Percentiles rank a stretch among this genome's conserved stretches.
phyloP scores from a whole-genome alignment of 2,329 filamentous ascomycete species.

The Thelonectria blattea region DNA sequence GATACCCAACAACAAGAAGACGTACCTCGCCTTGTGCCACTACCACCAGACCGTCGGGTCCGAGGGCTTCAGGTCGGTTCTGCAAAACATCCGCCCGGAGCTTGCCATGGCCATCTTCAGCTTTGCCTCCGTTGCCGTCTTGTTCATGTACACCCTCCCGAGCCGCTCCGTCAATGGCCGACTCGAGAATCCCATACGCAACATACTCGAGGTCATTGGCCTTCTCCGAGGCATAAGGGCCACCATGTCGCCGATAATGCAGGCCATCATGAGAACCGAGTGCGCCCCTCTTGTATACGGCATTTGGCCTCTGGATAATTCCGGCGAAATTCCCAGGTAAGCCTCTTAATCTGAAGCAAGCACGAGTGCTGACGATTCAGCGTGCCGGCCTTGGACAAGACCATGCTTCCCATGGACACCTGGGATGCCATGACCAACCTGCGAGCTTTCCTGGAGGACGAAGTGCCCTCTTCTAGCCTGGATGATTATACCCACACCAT shows the following conservation, averaged over 20 bases:
- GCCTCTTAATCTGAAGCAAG: background rate
- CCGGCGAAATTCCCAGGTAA: conserved; percentile 7
- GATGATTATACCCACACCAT: conserved; percentile 32
- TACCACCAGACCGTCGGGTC: conserved; percentile 41
- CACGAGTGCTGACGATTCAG: conserved; percentile 15
- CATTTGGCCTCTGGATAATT: conserved; percentile 23
- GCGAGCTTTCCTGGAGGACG: conserved; percentile 29
- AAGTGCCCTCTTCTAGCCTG: conserved; percentile 28
- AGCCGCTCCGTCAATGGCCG: conserved; percentile 22
- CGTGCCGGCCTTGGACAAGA: conserved; percentile 26
- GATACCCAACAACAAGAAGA: conserved; percentile 31
- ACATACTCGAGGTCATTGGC: conserved; percentile 29
- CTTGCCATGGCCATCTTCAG: conserved; percentile 45
- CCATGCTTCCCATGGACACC: conserved; percentile 31
- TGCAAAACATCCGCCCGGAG: conserved; percentile 26
- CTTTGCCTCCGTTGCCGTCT: conserved; percentile 49
- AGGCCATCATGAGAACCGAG: conserved; percentile 30
- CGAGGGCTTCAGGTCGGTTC: conserved; percentile 36
- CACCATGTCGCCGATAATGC: conserved; percentile 27
- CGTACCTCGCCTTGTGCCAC: conserved; percentile 36
- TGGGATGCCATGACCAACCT: conserved; percentile 30
- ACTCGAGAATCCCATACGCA: conserved; percentile 31
- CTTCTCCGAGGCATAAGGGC: conserved; percentile 33
- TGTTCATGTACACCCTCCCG: conserved; percentile 37
- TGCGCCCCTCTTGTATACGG: conserved; percentile 35